phyloP scores from a whole-genome alignment of 2,329 filamentous ascomycete genomes.

The Emmonsiellopsis sp. region DNA sequence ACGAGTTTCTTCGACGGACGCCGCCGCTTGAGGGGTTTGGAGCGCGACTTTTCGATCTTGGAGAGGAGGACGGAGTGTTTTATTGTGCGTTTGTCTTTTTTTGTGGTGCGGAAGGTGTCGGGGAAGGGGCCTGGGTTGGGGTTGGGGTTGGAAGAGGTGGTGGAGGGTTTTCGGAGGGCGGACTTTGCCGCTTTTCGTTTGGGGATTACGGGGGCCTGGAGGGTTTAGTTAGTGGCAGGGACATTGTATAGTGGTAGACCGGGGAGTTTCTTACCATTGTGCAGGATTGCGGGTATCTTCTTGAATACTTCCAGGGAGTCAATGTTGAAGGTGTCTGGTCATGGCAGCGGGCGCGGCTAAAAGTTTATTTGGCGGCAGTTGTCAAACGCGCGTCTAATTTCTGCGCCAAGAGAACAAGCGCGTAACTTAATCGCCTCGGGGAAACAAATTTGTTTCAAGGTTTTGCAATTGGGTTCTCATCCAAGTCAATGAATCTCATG shows the following conservation, averaged over 20 bases:
- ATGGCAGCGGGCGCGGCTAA: not conserved
- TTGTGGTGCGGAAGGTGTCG: conserved; percentile 56
- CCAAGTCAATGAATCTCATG: too few relatives aligned
- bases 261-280: conserved; percentile 3
- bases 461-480: too few relatives aligned
- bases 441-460: too few relatives aligned
- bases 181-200: conserved; percentile 14
- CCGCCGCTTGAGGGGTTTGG: conserved; percentile 53
- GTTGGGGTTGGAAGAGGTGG: conserved; percentile 11
- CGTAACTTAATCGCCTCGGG: too few relatives aligned
- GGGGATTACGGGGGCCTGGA: conserved; percentile 21
- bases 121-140: conserved; percentile 14
- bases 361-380: not conserved
- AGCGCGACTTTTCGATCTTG: conserved; percentile 57
- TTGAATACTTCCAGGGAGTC: too few relatives aligned
- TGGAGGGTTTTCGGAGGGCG: conserved; percentile 11
- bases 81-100: conserved; percentile 74
- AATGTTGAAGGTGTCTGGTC: too few relatives aligned
- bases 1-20: conserved; percentile 69
- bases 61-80: conserved; percentile 73
- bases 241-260: conserved; percentile 1
- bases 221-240: not conserved
- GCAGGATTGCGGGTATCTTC: not conserved
- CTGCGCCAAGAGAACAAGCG: too few relatives aligned
- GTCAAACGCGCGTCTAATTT: not conserved